A percentile compares a stretch with the other conserved stretches of the same genome.
Conservation (phyloP, 495 filamentous ascomycete species). For the Trichoderma parareesei region DNA sequence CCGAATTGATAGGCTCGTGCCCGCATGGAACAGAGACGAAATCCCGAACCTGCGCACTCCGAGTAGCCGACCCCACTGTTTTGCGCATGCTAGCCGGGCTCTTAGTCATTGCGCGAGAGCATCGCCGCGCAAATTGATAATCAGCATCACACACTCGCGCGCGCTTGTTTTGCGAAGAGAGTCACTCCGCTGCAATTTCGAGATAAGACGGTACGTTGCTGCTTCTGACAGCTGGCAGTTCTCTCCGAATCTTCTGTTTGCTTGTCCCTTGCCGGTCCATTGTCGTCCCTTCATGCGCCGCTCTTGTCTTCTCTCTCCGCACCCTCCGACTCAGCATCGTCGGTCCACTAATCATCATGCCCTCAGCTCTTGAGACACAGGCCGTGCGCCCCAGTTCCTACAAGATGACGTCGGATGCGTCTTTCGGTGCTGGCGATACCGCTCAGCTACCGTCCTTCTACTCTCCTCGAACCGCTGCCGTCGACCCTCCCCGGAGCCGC, state of each 20-base stretch:
- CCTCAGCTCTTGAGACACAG: not conserved
- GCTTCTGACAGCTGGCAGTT: not conserved
- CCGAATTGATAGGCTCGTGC: too few relatives aligned
- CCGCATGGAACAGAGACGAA: not conserved
- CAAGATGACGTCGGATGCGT: slow-evolving; percentile 7
- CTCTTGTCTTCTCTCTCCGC: not conserved
- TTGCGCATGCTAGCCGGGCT: not conserved
- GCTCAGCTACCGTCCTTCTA: slow-evolving; percentile 36
- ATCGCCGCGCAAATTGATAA: slow-evolving; percentile 5
- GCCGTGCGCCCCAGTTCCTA: not conserved
- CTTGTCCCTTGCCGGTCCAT: not conserved
- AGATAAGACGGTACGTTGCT: slow-evolving; percentile 8
- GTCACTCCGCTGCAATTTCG: not conserved
- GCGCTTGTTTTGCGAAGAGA: slow-evolving; percentile 5
- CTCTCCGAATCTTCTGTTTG: not conserved
- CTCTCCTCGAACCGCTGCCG: slow-evolving; percentile 31
- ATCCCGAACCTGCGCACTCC: not conserved
- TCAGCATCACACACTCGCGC: slow-evolving; percentile 4
- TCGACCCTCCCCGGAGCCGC: slow-evolving; percentile 15
- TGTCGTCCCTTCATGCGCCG: not conserved
- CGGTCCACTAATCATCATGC: not conserved
- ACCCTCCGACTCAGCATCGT: not conserved
- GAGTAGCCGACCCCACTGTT: not conserved
- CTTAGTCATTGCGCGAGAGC: not conserved
- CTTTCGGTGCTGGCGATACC: not conserved